phyloP scores from a whole-genome alignment of 2,329 filamentous ascomycete species.

The Aspergillus costaricaensis region DNA sequence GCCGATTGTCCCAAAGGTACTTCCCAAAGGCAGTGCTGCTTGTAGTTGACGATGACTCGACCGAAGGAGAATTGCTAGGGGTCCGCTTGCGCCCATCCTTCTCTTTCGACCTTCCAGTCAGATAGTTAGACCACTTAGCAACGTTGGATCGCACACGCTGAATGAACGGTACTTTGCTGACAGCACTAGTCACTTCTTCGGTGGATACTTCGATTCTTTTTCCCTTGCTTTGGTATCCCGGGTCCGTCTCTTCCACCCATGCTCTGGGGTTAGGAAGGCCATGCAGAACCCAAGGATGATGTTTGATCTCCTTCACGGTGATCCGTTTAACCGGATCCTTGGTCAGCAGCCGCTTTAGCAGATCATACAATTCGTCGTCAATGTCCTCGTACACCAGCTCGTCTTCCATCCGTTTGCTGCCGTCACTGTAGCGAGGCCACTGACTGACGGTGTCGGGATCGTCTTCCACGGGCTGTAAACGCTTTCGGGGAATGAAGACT shows the following conservation, averaged over 20 bases:
- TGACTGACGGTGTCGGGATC: conserved; percentile 49
- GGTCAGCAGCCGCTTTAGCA: conserved; percentile 75
- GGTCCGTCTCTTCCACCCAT: conserved; percentile 96
- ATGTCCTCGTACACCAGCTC: conserved; percentile 84
- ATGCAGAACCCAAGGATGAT: conserved; percentile 85
- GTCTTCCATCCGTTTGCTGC: conserved; percentile 73
- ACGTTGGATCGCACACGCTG: conserved; percentile 81
- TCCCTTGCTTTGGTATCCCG: conserved; percentile 72
- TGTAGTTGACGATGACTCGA: conserved; percentile 56
- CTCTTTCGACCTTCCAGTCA: conserved; percentile 45
- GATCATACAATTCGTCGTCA: conserved; percentile 74
- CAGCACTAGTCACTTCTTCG: conserved; percentile 83
- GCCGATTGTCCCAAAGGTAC: conserved; percentile 51
- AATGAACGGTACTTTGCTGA: conserved; percentile 84
- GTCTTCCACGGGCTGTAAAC: conserved; percentile 70
- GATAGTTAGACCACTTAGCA: conserved; percentile 64
- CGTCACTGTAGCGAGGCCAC: conserved; percentile 55
- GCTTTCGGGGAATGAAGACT: conserved; percentile 80
- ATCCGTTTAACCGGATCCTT: conserved; percentile 92
- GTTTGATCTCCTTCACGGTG: conserved; percentile 86
- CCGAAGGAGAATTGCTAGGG: conserved; percentile 56
- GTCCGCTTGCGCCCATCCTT: conserved; percentile 52
- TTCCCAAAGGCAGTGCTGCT: conserved; percentile 59
- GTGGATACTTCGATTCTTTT: conserved; percentile 90
- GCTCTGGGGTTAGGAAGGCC: conserved; percentile 71